phyloP scores from a whole-genome alignment of 805 yeast species.

The Dipodascopsis uninucleata region DNA sequence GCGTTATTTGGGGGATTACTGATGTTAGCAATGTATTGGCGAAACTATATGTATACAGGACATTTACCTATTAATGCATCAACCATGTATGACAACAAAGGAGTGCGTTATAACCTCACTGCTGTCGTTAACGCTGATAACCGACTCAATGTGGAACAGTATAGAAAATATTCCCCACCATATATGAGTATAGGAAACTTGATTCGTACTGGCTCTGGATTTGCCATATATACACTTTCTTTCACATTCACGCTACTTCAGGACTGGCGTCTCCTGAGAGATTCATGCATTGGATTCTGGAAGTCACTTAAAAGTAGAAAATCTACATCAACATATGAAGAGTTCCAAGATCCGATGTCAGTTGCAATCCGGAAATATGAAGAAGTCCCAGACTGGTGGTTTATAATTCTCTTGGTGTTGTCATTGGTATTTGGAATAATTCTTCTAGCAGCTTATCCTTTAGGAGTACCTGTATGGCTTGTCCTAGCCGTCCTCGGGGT shows the following conservation, averaged over 20 bases:
- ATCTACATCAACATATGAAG: too few relatives aligned
- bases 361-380: too few relatives aligned
- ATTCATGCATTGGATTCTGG: slow-evolving; percentile 44
- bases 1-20: slow-evolving; percentile 34
- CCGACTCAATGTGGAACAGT: slow-evolving; percentile 45
- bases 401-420: too few relatives aligned
- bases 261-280: slow-evolving; percentile 13
- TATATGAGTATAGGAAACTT: slow-evolving; percentile 43
- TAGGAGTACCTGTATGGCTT: too few relatives aligned
- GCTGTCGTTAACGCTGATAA: slow-evolving; percentile 46
- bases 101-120: slow-evolving; percentile 45
- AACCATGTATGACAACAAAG: slow-evolving; percentile 33
- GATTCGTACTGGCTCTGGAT: slow-evolving; percentile 55
- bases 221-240: slow-evolving; percentile 55
- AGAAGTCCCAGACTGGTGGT: too few relatives aligned
- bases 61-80: slow-evolving; percentile 51
- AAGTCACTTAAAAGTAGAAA: too few relatives aligned
- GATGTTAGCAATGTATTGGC: slow-evolving; percentile 40
- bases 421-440: too few relatives aligned
- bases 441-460: too few relatives aligned
- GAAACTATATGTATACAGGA: slow-evolving; percentile 50
- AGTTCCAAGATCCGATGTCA: too few relatives aligned
- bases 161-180: slow-evolving; percentile 58
- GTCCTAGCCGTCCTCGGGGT: too few relatives aligned
- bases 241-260: slow-evolving; percentile 40